Evolutionary conservation across 2,329 filamentous ascomycete species (phyloP).

Genomic region (Rhinocladiella similis): DNA sequence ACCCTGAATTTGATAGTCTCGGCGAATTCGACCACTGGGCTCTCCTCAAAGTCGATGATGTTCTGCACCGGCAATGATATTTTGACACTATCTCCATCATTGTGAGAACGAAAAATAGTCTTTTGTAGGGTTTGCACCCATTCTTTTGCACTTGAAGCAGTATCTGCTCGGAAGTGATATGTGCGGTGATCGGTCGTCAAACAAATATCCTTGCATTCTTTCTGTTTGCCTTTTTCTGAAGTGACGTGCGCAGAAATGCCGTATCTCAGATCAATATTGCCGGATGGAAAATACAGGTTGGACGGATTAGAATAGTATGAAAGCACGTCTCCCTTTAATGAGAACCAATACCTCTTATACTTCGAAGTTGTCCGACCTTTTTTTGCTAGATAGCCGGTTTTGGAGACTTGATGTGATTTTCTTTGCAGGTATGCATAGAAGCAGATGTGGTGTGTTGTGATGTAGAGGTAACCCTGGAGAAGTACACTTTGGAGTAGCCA

Average conservation of each 20-base stretch:
- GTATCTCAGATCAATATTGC: constrained; percentile 88
- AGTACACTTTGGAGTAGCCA: constrained; percentile 90
- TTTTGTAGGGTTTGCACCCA: constrained; percentile 95
- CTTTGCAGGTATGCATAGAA: constrained; percentile 98
- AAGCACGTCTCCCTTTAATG: constrained; percentile 85
- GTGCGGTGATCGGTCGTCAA: constrained; percentile 80
- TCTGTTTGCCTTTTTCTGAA: constrained; percentile 66
- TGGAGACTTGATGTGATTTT: constrained; percentile 75
- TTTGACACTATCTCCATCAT: constrained; percentile 95
- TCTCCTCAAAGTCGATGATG: constrained; percentile 89
- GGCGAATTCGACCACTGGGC: constrained; percentile 83
- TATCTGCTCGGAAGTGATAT: constrained; percentile 89
- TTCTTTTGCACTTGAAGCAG: constrained; percentile 81
- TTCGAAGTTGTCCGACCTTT: constrained; percentile 83
- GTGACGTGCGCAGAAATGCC: constrained; percentile 80
- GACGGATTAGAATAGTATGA: constrained; percentile 84
- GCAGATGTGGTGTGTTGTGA: constrained; percentile 88
- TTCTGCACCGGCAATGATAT: constrained; percentile 87
- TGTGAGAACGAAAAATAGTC: constrained; percentile 92
- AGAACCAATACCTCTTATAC: constrained; percentile 91
- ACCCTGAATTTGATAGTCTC: constrained; percentile 93
- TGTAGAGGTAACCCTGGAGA: constrained; percentile 92
- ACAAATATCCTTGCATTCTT: constrained; percentile 74
- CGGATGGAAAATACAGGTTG: constrained; percentile 86
- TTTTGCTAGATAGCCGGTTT: constrained; percentile 86